Conservation (phyloP, 176 grass and related monocot genomes). For the Alloteropsis semialata region DNA sequence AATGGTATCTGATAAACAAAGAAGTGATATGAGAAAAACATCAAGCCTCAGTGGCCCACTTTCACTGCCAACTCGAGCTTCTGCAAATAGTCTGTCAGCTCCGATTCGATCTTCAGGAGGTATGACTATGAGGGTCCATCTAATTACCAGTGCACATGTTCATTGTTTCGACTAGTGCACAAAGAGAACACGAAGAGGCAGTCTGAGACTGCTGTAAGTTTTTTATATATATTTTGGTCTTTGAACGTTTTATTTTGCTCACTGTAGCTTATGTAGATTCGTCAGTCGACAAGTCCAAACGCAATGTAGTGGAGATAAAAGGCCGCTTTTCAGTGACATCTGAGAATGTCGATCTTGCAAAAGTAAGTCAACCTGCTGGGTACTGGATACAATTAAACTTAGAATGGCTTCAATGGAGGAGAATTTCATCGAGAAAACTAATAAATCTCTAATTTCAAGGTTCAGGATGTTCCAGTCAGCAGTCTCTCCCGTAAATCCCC, state of each 20-base stretch:
- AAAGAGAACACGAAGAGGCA: not conserved
- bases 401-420: not conserved
- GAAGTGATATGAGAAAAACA: slow-evolving; percentile 60
- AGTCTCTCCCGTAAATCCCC: slow-evolving; percentile 56
- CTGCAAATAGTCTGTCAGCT: slow-evolving; percentile 98
- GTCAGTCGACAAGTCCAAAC: slow-evolving; percentile 82
- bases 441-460: slow-evolving; percentile 27
- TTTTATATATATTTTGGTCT: not conserved
- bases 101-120: slow-evolving; percentile 94
- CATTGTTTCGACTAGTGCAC: not conserved
- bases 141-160: not conserved
- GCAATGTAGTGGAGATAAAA: slow-evolving; percentile 94
- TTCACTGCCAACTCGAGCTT: slow-evolving; percentile 94
- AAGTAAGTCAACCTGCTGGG: slow-evolving; percentile 47
- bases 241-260: slow-evolving; percentile 33
- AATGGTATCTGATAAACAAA: slow-evolving; percentile 59
- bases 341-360: slow-evolving; percentile 97
- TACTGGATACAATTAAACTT: slow-evolving; percentile 16
- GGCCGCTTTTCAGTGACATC: slow-evolving; percentile 99
- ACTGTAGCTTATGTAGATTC: slow-evolving; percentile 89
- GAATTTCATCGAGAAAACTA: not conserved
- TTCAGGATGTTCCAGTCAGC: slow-evolving; percentile 71
- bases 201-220: not conserved
- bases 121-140: slow-evolving; percentile 43
- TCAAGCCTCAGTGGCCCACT: slow-evolving; percentile 93